A percentile compares a stretch with the other conserved stretches of the same genome.
phyloP scores from a whole-genome alignment of 768 basidiomycete genomes.

The Gloeostereum incarnatum region DNA sequence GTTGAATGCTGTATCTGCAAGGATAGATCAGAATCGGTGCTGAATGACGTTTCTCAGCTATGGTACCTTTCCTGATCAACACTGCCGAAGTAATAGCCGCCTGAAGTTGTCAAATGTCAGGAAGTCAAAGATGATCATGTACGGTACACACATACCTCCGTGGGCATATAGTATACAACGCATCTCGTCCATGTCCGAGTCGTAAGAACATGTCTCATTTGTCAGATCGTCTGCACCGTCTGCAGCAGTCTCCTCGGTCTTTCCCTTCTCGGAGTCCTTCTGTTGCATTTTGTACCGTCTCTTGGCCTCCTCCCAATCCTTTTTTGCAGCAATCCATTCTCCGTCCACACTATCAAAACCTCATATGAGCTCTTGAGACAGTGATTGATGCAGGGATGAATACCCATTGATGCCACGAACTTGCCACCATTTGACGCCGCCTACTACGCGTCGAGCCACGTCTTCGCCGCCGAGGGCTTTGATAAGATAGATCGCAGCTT shows the following conservation, averaged over 20 bases:
- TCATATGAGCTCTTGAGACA: constrained; percentile 5
- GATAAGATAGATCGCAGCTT: constrained; percentile 66
- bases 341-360: constrained; percentile 73
- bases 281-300: constrained; percentile 41
- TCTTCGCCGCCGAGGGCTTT: constrained; percentile 81
- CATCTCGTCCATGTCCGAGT: constrained; percentile 74
- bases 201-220: constrained; percentile 31
- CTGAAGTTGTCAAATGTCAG: constrained; percentile 21
- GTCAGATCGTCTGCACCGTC: constrained; percentile 13
- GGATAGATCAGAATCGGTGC: no score
- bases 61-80: constrained; percentile 69
- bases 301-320: constrained; percentile 70
- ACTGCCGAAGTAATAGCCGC: constrained; percentile 81
- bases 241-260: constrained; percentile 4
- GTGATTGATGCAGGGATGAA: constrained; percentile 12
- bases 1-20: constrained; percentile 71
- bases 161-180: constrained; percentile 78
- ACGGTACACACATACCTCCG: constrained; percentile 68
- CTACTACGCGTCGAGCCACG: constrained; percentile 57
- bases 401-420: constrained; percentile 78
- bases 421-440: constrained; percentile 98
- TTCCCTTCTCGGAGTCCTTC: constrained; percentile 17
- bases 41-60: no score
- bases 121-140: background rate
- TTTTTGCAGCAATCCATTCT: constrained; percentile 83